phyloP scores from a whole-genome alignment of 2,329 filamentous ascomycete genomes.

The Trichoderma aggressivum region DNA sequence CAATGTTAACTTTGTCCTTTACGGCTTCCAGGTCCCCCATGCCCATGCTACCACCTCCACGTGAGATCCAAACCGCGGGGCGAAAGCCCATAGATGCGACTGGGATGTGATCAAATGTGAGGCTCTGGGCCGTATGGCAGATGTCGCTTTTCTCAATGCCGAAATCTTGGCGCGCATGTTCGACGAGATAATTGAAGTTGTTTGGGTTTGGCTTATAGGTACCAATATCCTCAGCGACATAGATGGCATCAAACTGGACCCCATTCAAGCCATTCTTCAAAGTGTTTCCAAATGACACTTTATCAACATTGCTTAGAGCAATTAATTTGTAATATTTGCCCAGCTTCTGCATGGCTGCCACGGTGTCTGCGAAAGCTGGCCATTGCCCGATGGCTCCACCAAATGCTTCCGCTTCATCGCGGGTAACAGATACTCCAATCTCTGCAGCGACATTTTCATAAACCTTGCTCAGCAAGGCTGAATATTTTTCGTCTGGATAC shows the following conservation, averaged over 20 bases:
- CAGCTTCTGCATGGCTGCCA: slow-evolving; percentile 48
- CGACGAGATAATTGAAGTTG: slow-evolving; percentile 62
- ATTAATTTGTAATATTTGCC: slow-evolving; percentile 52
- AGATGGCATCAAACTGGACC: slow-evolving; percentile 56
- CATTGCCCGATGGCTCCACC: slow-evolving; percentile 50
- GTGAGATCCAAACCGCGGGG: slow-evolving; percentile 60
- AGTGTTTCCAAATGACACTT: slow-evolving; percentile 26
- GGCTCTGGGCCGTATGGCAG: slow-evolving; percentile 64
- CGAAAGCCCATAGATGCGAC: slow-evolving; percentile 57
- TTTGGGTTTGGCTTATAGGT: slow-evolving; percentile 62
- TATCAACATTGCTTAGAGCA: slow-evolving; percentile 58
- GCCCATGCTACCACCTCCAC: slow-evolving; percentile 40
- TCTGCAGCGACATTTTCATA: slow-evolving; percentile 44
- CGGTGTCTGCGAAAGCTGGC: slow-evolving; percentile 55
- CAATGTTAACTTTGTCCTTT: slow-evolving; percentile 54
- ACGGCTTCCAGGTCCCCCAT: slow-evolving; percentile 38
- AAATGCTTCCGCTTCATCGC: slow-evolving; percentile 44
- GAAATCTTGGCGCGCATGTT: slow-evolving; percentile 48
- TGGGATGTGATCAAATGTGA: slow-evolving; percentile 64
- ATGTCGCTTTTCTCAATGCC: slow-evolving; percentile 51
- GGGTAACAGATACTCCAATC: slow-evolving; percentile 32
- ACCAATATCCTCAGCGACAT: slow-evolving; percentile 68
- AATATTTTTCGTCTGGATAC: slow-evolving; percentile 55
- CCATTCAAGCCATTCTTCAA: slow-evolving; percentile 40
- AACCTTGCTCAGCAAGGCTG: slow-evolving; percentile 48